Conservation (phyloP, 345 rosid genomes). For the Pseudoturritis turrita region DNA sequence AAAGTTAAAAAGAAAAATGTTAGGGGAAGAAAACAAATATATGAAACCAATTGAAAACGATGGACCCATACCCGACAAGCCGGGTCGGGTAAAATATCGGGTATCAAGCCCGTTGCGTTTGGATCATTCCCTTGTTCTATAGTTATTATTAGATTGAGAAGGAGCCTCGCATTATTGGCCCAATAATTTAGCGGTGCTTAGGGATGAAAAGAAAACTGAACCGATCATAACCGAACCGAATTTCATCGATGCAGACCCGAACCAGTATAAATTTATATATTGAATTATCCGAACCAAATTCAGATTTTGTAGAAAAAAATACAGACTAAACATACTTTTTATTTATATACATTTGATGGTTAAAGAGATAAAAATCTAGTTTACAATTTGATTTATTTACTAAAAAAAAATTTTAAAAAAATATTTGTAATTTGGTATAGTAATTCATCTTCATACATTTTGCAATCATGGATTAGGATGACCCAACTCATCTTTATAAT, state of each 20-base stretch:
- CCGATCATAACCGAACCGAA: neutral
- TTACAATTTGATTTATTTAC: too few species aligned
- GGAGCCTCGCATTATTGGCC: slow-evolving; percentile 16
- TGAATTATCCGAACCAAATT: neutral
- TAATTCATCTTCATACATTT: too few species aligned
- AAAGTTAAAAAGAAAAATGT: slow-evolving; percentile 25
- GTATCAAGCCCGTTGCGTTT: slow-evolving; percentile 29
- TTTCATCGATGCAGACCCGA: neutral
- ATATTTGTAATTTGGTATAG: too few species aligned
- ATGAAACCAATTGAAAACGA: slow-evolving; percentile 22
- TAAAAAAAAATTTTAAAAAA: too few species aligned
- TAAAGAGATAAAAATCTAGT: too few species aligned
- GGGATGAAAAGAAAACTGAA: neutral
- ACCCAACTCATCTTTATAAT: too few species aligned
- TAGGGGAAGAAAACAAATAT: slow-evolving; percentile 29
- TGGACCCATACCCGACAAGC: slow-evolving; percentile 31
- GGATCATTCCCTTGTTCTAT: slow-evolving; percentile 33
- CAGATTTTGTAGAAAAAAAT: too few species aligned
- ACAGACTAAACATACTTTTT: too few species aligned
- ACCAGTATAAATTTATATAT: neutral
- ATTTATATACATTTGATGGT: too few species aligned
- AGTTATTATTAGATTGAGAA: slow-evolving; percentile 12
- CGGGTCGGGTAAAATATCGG: slow-evolving; percentile 27
- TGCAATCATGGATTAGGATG: too few species aligned
- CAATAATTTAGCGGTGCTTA: slow-evolving; percentile 23